phyloP scores from a whole-genome alignment of 768 basidiomycete genomes.

The Candolleomyces aberdarensis region DNA sequence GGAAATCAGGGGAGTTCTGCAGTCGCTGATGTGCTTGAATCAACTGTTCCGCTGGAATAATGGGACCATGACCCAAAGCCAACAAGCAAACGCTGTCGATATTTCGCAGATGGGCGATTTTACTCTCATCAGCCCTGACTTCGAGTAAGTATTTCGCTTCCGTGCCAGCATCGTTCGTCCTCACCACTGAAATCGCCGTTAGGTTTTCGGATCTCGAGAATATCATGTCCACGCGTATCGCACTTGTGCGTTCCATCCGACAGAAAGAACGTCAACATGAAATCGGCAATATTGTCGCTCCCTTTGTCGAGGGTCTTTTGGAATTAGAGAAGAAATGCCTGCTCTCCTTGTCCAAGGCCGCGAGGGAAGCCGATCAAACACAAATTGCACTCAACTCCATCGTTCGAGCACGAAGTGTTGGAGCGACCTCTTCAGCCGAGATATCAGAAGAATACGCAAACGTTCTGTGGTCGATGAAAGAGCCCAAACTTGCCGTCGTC shows the following conservation, averaged over 20 bases:
- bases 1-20: conserved; percentile 65
- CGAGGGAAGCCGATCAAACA: conserved; percentile 60
- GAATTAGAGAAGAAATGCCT: conserved; percentile 70
- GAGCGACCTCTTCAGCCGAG: conserved; percentile 38
- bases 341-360: conserved; percentile 65
- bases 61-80: conserved; percentile 9
- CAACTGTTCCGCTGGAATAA: conserved; percentile 70
- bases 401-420: conserved; percentile 67
- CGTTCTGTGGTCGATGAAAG: conserved; percentile 86
- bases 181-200: conserved; percentile 8
- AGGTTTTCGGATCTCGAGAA: conserved; percentile 78
- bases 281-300: conserved; percentile 66
- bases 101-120: conserved; percentile 40
- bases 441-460: conserved; percentile 82
- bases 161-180: neutral
- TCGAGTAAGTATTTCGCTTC: conserved; percentile 56
- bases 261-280: conserved; percentile 71
- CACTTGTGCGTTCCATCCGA: conserved; percentile 70
- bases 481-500: conserved; percentile 80
- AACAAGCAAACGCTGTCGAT: conserved; percentile 34
- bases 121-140: conserved; percentile 45
- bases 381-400: conserved; percentile 89
- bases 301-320: conserved; percentile 47
- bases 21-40: conserved; percentile 76
- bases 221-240: conserved; percentile 77